A percentile compares a stretch with the other conserved stretches of the same genome.
Evolutionary conservation across 2,329 filamentous ascomycete genomes (phyloP).

Genomic region (Verticillium longisporum): DNA sequence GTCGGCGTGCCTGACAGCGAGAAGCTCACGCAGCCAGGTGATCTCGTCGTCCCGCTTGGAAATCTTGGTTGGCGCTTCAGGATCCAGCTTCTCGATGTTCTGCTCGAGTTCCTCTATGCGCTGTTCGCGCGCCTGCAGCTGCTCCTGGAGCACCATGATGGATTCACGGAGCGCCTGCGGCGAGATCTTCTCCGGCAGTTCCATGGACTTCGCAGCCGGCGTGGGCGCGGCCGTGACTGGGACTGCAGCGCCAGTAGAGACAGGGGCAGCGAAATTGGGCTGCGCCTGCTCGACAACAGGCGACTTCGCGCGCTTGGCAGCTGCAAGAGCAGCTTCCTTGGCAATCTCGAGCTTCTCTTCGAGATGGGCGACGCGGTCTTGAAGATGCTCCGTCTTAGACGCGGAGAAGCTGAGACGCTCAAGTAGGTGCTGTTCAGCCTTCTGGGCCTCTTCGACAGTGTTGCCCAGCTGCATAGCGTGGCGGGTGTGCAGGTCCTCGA

Average conservation of each 20-base stretch:
- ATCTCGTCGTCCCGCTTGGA: conserved; percentile 93
- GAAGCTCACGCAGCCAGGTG: conserved; percentile 85
- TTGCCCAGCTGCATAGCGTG: conserved; percentile 70
- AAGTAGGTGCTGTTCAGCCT: conserved; percentile 69
- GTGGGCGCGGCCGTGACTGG: conserved; percentile 18
- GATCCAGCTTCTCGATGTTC: conserved; percentile 60
- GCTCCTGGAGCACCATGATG: conserved; percentile 92
- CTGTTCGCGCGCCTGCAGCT: conserved; percentile 87
- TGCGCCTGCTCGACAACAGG: conserved; percentile 33
- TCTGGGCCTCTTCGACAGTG: conserved; percentile 72
- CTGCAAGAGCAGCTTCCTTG: conserved; percentile 78
- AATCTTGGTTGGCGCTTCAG: conserved; percentile 73
- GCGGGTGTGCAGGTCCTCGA: conserved; percentile 69
- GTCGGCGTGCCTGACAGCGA: conserved; percentile 85
- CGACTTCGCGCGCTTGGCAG: conserved; percentile 65
- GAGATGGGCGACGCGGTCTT: conserved; percentile 76
- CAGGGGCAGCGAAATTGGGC: conserved; percentile 20
- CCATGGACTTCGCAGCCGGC: conserved; percentile 26
- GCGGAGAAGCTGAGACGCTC: conserved; percentile 77
- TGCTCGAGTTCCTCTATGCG: conserved; percentile 83
- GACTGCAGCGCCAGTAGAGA: conserved; percentile 33
- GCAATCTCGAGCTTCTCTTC: conserved; percentile 90
- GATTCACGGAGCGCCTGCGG: conserved; percentile 92
- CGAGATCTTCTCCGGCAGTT: conserved; percentile 77
- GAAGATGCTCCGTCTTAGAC: conserved; percentile 76